These are phyloP conservation scores for Nannizziopsis arthrosporioides DNA, from an alignment of 2,329 filamentous ascomycete genomes.

Conservation along the genomic window DNA sequence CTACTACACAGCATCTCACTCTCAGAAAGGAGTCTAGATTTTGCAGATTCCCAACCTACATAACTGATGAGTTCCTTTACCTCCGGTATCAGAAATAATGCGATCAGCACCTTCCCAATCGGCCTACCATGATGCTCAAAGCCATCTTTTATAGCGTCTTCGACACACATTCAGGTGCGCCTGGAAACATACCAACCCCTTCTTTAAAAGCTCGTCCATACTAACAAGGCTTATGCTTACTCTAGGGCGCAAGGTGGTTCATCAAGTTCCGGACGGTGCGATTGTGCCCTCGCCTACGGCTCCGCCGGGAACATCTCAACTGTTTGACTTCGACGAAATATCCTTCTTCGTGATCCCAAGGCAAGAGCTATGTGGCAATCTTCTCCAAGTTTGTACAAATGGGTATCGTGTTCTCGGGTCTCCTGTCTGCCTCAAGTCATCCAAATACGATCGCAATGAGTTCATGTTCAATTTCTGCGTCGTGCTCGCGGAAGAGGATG, in stretches of 20 bases:
- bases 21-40: not conserved
- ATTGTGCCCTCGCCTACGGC: constrained; percentile 40
- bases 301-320: constrained; percentile 44
- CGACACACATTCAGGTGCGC: constrained; percentile 45
- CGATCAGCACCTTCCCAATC: not conserved
- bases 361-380: constrained; percentile 87
- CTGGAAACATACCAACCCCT: too few relatives aligned
- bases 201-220: too few relatives aligned
- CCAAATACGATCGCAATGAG: constrained; percentile 78
- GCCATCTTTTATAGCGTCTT: constrained; percentile 58
- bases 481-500: constrained; percentile 57
- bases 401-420: constrained; percentile 76
- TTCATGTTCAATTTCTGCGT: constrained; percentile 98
- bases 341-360: constrained; percentile 90
- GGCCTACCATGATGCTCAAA: constrained; percentile 42
- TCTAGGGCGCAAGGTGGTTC: constrained; percentile 50
- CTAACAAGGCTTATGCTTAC: not conserved
- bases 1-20: too few relatives aligned
- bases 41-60: not conserved
- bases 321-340: constrained; percentile 76
- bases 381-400: constrained; percentile 58
- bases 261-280: constrained; percentile 52
- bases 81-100: constrained; percentile 2
- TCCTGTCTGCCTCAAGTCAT: constrained; percentile 74
- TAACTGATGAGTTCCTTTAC: too few relatives aligned